Evolutionary conservation across 2,329 filamentous ascomycete genomes (phyloP).

Genomic region (Penicillium sp.): DNA sequence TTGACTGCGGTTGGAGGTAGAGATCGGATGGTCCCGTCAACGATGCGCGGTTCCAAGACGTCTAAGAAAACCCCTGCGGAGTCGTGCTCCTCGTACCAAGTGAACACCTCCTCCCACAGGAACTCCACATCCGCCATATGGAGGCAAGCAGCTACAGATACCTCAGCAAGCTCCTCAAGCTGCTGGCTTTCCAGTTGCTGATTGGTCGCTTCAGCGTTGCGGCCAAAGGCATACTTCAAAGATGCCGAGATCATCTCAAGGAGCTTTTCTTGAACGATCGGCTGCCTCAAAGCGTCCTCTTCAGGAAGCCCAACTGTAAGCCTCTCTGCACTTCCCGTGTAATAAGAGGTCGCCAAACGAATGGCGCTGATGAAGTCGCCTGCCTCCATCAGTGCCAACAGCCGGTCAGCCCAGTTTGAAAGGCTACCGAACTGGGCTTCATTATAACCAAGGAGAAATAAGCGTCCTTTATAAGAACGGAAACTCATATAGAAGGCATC

Average conservation of each 20-base stretch:
- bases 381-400: conserved; percentile 92
- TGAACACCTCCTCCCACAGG: conserved; percentile 86
- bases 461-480: conserved; percentile 86
- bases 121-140: conserved; percentile 78
- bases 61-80: conserved; percentile 79
- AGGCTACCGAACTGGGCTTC: conserved; percentile 87
- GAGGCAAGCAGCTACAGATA: conserved; percentile 80
- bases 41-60: conserved; percentile 82
- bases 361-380: conserved; percentile 96
- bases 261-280: conserved; percentile 83
- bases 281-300: conserved; percentile 72
- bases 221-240: conserved; percentile 81
- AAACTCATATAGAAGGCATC: conserved; percentile 99
- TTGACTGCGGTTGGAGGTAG: conserved; percentile 86
- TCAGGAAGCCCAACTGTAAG: conserved; percentile 92
- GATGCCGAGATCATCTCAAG: conserved; percentile 93
- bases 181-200: conserved; percentile 60
- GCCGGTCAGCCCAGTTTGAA: conserved; percentile 94
- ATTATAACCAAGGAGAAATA: conserved; percentile 92
- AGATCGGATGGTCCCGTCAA: conserved; percentile 71
- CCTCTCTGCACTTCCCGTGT: conserved; percentile 87
- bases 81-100: conserved; percentile 80
- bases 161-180: conserved; percentile 75
- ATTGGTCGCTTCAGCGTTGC: conserved; percentile 53
- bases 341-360: conserved; percentile 86